Evolutionary conservation across 2,329 filamentous ascomycete species (phyloP).

Genomic region (Echinosphaeria canescens): DNA sequence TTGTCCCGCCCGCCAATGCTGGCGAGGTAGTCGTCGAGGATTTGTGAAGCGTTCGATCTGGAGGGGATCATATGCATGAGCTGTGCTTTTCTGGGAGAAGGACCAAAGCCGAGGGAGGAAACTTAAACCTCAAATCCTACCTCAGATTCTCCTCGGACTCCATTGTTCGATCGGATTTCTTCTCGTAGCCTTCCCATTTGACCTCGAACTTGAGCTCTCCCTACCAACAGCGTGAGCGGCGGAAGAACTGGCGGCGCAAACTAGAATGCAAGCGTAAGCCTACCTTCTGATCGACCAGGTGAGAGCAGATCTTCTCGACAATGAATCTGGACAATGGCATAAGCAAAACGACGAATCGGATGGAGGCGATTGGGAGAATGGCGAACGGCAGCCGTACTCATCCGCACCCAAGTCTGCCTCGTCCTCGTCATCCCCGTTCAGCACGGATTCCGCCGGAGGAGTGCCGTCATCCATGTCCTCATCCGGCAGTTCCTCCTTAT

Average conservation of each 20-base stretch:
- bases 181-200: constrained; percentile 64
- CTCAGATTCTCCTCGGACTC: constrained; percentile 52
- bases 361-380: too few relatives aligned
- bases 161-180: constrained; percentile 53
- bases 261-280: constrained; percentile 4
- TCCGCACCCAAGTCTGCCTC: too few relatives aligned
- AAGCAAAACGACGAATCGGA: too few relatives aligned
- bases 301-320: constrained; percentile 51
- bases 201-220: constrained; percentile 41
- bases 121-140: constrained; percentile 20
- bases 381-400: too few relatives aligned
- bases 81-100: too few relatives aligned
- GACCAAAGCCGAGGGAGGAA: not conserved
- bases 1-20: constrained; percentile 39
- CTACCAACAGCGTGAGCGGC: constrained; percentile 9
- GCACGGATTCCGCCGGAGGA: too few relatives aligned
- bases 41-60: constrained; percentile 33
- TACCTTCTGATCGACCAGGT: constrained; percentile 36
- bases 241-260: not conserved
- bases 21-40: constrained; percentile 41
- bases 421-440: too few relatives aligned
- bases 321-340: too few relatives aligned
- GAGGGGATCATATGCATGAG: too few relatives aligned
- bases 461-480: too few relatives aligned
- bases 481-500: too few relatives aligned